Evolutionary conservation across 345 rosid genomes (phyloP).

Genomic region (Bruguiera sexangula): DNA sequence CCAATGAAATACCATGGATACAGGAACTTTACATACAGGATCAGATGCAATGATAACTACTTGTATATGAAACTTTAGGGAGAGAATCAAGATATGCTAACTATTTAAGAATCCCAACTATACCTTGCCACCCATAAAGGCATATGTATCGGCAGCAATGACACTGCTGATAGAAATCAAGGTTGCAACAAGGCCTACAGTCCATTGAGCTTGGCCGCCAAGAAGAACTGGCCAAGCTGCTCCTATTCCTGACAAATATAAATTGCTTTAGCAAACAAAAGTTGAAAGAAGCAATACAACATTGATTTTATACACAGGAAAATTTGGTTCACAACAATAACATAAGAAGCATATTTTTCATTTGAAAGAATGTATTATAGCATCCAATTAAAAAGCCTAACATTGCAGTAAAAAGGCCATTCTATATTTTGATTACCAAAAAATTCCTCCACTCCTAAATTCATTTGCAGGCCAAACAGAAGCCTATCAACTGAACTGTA

Average conservation of each 20-base stretch:
- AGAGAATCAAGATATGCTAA: neutral
- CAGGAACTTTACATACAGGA: neutral
- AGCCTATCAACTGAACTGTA: neutral
- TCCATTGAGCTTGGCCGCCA: constrained; percentile 92
- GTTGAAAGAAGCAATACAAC: neutral
- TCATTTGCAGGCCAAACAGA: neutral
- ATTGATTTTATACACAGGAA: neutral
- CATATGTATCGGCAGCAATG: constrained; percentile 89
- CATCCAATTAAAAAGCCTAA: neutral
- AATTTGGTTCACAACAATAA: neutral
- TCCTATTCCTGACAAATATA: constrained; percentile 56
- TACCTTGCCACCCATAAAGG: constrained; percentile 92
- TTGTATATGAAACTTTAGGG: neutral
- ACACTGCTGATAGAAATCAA: constrained; percentile 73
- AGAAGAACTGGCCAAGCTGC: constrained; percentile 68
- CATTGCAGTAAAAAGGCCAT: neutral
- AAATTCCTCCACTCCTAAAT: neutral
- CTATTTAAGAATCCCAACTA: constrained; percentile 15
- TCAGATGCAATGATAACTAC: neutral
- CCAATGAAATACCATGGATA: neutral
- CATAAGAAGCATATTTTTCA: neutral
- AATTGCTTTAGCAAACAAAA: constrained; percentile 25
- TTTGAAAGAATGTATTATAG: neutral
- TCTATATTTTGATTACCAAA: neutral
- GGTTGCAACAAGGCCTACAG: constrained; percentile 91